Percentiles rank a stretch among this genome's conserved stretches.
phyloP scores from a whole-genome alignment of 768 basidiomycete species.

The Lentinula raphanica region DNA sequence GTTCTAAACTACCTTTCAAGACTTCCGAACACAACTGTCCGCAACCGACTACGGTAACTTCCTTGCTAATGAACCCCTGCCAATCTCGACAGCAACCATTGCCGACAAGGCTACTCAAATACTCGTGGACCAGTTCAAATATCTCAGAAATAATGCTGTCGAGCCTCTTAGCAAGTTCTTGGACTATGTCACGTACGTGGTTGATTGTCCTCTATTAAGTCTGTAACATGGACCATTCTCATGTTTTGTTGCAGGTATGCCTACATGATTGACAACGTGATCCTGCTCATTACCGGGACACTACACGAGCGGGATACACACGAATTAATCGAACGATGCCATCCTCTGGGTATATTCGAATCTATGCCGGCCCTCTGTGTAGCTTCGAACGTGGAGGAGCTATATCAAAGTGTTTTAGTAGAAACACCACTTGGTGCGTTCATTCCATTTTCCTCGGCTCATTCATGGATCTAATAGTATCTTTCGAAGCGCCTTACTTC shows the following conservation, averaged over 20 bases:
- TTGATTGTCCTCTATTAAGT: not conserved
- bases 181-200: conserved; percentile 92
- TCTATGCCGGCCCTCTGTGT: conserved; percentile 99
- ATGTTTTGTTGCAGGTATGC: conserved; percentile 58
- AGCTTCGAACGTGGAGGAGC: conserved; percentile 96
- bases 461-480: conserved; percentile 3
- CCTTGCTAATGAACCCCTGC: conserved; percentile 91
- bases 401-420: conserved; percentile 94
- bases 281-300: conserved; percentile 94
- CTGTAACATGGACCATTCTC: not conserved
- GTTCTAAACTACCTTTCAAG: conserved; percentile 33
- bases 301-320: conserved; percentile 96
- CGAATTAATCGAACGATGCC: conserved; percentile 93
- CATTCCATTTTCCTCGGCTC: not conserved
- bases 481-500: conserved; percentile 80
- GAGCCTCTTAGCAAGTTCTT: conserved; percentile 89
- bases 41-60: conserved; percentile 99
- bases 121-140: conserved; percentile 97
- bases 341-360: conserved; percentile 95
- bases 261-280: conserved; percentile 99
- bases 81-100: conserved; percentile 90
- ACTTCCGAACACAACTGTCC: conserved; percentile 91
- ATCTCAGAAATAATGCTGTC: conserved; percentile 83
- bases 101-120: conserved; percentile 94
- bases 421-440: conserved; percentile 92